Evolutionary conservation across 495 filamentous ascomycete species (phyloP).

Genomic region (Penicillium parvum): DNA sequence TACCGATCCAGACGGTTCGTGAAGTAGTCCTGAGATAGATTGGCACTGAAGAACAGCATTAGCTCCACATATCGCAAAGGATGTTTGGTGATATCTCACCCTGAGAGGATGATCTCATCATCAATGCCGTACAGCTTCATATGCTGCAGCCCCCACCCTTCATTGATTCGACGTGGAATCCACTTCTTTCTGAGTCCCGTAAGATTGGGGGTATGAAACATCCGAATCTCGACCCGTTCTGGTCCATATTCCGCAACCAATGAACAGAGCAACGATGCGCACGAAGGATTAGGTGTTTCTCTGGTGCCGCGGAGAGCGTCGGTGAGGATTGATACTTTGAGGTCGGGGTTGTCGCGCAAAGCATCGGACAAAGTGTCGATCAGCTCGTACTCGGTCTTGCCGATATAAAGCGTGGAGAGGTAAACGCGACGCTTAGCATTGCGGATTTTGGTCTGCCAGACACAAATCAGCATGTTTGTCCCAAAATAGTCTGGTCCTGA

Average conservation of each 20-base stretch:
- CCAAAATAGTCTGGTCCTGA: not conserved
- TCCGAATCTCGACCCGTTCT: slow-evolving; percentile 84
- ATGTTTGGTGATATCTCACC: slow-evolving; percentile 43
- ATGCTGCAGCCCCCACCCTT: slow-evolving; percentile 97
- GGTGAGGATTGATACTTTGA: slow-evolving; percentile 88
- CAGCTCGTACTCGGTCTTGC: slow-evolving; percentile 87
- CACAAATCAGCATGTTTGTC: slow-evolving; percentile 9
- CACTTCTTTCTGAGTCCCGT: slow-evolving; percentile 79
- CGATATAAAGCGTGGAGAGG: slow-evolving; percentile 92
- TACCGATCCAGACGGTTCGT: slow-evolving; percentile 94
- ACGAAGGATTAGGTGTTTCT: slow-evolving; percentile 82
- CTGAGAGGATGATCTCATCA: slow-evolving; percentile 92
- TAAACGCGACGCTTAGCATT: slow-evolving; percentile 77
- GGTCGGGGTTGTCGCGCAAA: slow-evolving; percentile 69
- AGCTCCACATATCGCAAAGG: not conserved
- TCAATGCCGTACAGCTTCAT: slow-evolving; percentile 99
- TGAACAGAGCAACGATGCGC: slow-evolving; percentile 81
- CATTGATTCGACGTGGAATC: slow-evolving; percentile 86
- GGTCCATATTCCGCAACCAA: slow-evolving; percentile 77
- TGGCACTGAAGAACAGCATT: slow-evolving; percentile 54
- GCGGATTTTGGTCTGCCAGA: slow-evolving; percentile 66
- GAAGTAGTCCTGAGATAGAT: slow-evolving; percentile 92
- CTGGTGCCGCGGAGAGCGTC: slow-evolving; percentile 89
- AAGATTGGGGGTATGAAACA: slow-evolving; percentile 97
- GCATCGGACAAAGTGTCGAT: slow-evolving; percentile 74